Base-by-base conservation (phyloP, 345 rosid species). In the Gynandropsis gynandra region DNA sequence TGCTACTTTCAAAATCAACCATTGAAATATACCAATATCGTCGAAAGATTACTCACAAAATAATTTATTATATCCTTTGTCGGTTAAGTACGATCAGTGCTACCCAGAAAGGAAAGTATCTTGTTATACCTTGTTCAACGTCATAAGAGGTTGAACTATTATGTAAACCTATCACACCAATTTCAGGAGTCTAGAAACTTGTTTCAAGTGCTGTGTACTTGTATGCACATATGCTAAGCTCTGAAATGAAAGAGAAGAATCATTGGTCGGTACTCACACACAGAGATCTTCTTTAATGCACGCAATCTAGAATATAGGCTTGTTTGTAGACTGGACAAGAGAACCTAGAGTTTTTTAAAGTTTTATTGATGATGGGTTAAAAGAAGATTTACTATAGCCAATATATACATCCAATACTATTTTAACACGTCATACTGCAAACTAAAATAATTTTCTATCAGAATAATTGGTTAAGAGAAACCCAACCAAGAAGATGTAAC, bases 181-280 rank as follows among this genome's bases (percentile, higher is more conserved):
- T 75, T 87, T 92, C 46, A 92, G 67, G 64, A 92, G 86, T 64
- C 98, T 93, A 24, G 98, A 84, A 43, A 92, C 93, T 70, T 87
- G 95, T 64, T 87, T 92, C 42, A 92, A 66, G 74, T 92, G 87
- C 45, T 63, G 92, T 58, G 95, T 77, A 67, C 98, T 77, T 53
- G 96, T 96, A 70, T 87, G 85, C 61, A 92, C 83, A 71, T 82
- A 92, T 54, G 86, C 89, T 74, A 87, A 37, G 78, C 98, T 85
- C 68, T 82, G 96, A 60, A 76, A 93, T 19, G 93, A 76, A 65
- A 84, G 73, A 49, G 98, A 92, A 54, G 96, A 84, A 59, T 84
- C 76, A 52, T 74, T 81, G 42, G 83, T 77, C 55, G 85, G 78
- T 41, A 75, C 37, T 29, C 80, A 80, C 59, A 76, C 82, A 52